A percentile compares a stretch with the other conserved stretches of the same genome.
Evolutionary conservation across 78 protist species (phyloP).

Genomic region (Dictyostelium brefeldianum): DNA sequence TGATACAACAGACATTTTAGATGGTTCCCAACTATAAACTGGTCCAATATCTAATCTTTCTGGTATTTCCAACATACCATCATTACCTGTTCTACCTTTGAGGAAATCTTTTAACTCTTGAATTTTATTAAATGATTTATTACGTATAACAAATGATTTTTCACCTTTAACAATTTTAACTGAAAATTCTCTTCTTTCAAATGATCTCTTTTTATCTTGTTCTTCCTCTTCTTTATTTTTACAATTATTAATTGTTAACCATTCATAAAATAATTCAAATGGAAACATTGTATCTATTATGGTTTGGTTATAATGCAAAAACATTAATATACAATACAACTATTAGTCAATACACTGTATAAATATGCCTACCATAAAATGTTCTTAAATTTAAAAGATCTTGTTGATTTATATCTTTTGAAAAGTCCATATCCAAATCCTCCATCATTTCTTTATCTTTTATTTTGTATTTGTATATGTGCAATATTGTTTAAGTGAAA

Average conservation of each 20-base stretch:
- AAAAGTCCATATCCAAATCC: not conserved
- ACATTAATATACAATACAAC: too few relatives aligned
- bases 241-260: slow-evolving; percentile 45
- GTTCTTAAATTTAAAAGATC: not conserved
- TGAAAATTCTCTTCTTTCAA: slow-evolving; percentile 65
- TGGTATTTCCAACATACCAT: not conserved
- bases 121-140: slow-evolving; percentile 25
- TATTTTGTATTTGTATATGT: not conserved
- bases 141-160: slow-evolving; percentile 10
- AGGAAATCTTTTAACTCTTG: not conserved
- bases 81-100: slow-evolving; percentile 3
- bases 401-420: not conserved
- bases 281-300: slow-evolving; percentile 37
- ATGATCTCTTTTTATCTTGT: not conserved
- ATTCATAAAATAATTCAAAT: slow-evolving; percentile 46
- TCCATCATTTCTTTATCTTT: not conserved
- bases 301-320: not conserved
- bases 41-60: slow-evolving; percentile 72
- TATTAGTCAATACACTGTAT: too few relatives aligned
- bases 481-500: too few relatives aligned
- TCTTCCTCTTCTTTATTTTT: not conserved
- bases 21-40: slow-evolving; percentile 34
- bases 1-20: not conserved
- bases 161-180: not conserved
- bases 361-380: slow-evolving; percentile 27